Percentiles rank a stretch among this genome's conserved stretches.
These are phyloP conservation scores for Penicillium sp. DNA, from an alignment of 2,329 filamentous ascomycete genomes.

Conservation along the genomic window DNA sequence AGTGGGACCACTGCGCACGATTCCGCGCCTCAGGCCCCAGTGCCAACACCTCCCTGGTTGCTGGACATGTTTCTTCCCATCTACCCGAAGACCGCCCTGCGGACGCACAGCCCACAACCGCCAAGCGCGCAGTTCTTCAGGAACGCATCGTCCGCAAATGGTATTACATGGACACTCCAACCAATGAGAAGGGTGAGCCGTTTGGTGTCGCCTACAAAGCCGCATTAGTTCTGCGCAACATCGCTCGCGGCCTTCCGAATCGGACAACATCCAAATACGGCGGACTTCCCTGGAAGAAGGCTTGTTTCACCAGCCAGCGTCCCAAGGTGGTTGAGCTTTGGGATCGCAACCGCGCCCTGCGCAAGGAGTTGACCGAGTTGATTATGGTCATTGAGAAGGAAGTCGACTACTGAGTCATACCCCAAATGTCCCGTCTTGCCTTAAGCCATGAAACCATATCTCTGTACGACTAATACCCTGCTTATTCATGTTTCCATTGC, in stretches of 20 bases:
- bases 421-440: slow-evolving; percentile 7
- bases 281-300: slow-evolving; percentile 41
- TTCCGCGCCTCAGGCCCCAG: slow-evolving; percentile 37
- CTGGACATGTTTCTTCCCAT: slow-evolving; percentile 44
- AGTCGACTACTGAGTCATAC: slow-evolving; percentile 33
- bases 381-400: slow-evolving; percentile 45
- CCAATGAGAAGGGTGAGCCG: slow-evolving; percentile 46
- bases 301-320: slow-evolving; percentile 42
- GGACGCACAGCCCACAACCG: slow-evolving; percentile 35
- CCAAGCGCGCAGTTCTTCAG: slow-evolving; percentile 42
- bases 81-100: slow-evolving; percentile 39
- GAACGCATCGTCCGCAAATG: slow-evolving; percentile 43
- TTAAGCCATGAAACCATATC: slow-evolving; percentile 16
- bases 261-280: slow-evolving; percentile 31
- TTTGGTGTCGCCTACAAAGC: slow-evolving; percentile 51
- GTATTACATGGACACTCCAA: slow-evolving; percentile 44
- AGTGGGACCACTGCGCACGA: slow-evolving; percentile 42
- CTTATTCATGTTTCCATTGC: slow-evolving; percentile 5
- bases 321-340: slow-evolving; percentile 41
- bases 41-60: slow-evolving; percentile 39
- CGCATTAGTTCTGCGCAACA: slow-evolving; percentile 49
- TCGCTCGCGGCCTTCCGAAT: slow-evolving; percentile 46
- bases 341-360: slow-evolving; percentile 45
- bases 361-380: slow-evolving; percentile 46
- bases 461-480: slow-evolving; percentile 32